Evolutionary conservation across 768 basidiomycete species (phyloP), one percentile per base, ranked within the genome.

Genomic region (Sarcodon sp.): DNA sequence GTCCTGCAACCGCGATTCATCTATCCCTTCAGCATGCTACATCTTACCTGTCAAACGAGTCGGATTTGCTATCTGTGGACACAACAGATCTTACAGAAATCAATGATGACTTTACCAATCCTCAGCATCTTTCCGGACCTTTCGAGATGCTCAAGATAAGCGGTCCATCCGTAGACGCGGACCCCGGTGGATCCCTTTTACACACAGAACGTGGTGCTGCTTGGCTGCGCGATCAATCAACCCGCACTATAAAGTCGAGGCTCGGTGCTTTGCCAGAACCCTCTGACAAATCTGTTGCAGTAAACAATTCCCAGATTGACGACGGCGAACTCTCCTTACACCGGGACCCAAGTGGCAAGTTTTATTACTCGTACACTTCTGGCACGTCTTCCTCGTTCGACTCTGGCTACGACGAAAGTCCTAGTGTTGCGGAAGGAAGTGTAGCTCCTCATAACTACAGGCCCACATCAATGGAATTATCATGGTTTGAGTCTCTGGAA

Each of bases 171-270:
- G 56, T 64, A 13, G 62, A 75, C 16, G 64, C 68, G 39, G 57
- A 61, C 48, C 55, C 58, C 6, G 69, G 71, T 3, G 61, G 69
- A 21, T 61, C 74, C 18, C 52, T 66, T 27, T 66, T 70, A n/a
- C 71, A 72, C 6, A 72, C 71, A 47, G 79, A 83, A 57, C 76
- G 86, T 7, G 85, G 87, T 0, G 77, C 76, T 6, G 76, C 82
- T 27, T 93, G 90, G 90, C 61, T 94, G 39, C 73, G 76, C 34
- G 88, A 92, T 55, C 90, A 94, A 61, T 85, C 78, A 45, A 72
- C 77, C 33, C 75, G 86, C 10, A 70, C 74, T 0, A 71, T 80
- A 45, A 73, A 76, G 41, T 72, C 73, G 15, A 77, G 77, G 67
- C 65, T 83, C 6, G 83, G 82, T 13, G 59, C 64, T 35, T 62